phyloP scores from a whole-genome alignment of 768 basidiomycete genomes.

The Trametes meyenii region DNA sequence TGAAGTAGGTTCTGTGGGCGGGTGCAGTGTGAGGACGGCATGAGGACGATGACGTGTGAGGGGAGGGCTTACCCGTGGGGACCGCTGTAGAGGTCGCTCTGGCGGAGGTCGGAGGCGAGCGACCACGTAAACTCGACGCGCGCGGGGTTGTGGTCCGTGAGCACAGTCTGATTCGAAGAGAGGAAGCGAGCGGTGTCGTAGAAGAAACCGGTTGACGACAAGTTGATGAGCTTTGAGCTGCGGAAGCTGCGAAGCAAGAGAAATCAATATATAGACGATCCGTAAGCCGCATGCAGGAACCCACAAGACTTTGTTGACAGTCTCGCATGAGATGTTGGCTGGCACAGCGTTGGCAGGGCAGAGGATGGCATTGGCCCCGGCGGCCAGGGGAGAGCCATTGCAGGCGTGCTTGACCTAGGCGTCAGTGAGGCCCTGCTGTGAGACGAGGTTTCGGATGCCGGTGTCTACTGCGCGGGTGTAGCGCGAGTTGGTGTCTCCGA shows the following conservation, averaged over 20 bases:
- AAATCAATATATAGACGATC: background rate
- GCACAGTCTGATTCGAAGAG: background rate
- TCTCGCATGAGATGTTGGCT: conserved; percentile 10
- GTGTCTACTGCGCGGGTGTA: conserved; percentile 11
- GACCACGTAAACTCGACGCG: conserved; percentile 5
- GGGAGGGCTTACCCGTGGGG: conserved; percentile 1
- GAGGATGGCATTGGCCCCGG: conserved; percentile 1
- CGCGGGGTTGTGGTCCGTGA: conserved; percentile 16
- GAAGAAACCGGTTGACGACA: background rate
- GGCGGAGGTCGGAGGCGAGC: background rate
- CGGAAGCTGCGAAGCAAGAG: background rate
- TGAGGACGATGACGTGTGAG: background rate
- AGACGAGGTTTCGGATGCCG: conserved; percentile 7
- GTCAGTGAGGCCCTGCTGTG: conserved; percentile 6
- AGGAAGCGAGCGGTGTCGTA: conserved; percentile 9
- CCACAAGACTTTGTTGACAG: conserved; percentile 14
- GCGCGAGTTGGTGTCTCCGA: conserved; percentile 14
- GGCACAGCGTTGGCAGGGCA: conserved; percentile 1
- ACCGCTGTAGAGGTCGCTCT: conserved; percentile 11
- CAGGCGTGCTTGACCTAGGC: conserved; percentile 10
- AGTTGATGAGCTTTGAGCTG: background rate
- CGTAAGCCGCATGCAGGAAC: background rate
- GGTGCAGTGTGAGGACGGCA: background rate
- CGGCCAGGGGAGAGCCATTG: background rate
- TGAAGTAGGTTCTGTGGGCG: background rate